phyloP scores from a whole-genome alignment of 2,329 filamentous ascomycete genomes.

The Phialocephala subalpina region DNA sequence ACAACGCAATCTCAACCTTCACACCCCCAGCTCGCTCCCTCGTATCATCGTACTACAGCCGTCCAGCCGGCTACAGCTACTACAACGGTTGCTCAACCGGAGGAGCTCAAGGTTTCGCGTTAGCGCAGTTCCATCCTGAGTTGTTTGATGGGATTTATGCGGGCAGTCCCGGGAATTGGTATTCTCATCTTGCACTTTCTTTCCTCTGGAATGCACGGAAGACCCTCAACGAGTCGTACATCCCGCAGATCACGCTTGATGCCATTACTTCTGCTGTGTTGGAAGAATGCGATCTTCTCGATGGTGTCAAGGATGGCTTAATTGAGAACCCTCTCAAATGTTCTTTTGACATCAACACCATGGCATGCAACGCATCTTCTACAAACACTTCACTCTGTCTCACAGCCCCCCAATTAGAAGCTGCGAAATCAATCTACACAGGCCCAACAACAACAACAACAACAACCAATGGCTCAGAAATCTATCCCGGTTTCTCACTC shows the following conservation, averaged over 20 bases:
- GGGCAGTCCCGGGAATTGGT: slow-evolving; percentile 46
- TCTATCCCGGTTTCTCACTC: slow-evolving; percentile 51
- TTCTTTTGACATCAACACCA: slow-evolving; percentile 38
- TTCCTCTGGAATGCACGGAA: slow-evolving; percentile 17
- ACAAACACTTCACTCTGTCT: slow-evolving; percentile 51
- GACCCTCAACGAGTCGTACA: slow-evolving; percentile 17
- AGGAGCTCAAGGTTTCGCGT: slow-evolving; percentile 50
- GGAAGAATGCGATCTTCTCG: slow-evolving; percentile 47
- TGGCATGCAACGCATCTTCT: slow-evolving; percentile 26
- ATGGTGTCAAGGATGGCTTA: slow-evolving; percentile 47
- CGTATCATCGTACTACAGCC: slow-evolving; percentile 42
- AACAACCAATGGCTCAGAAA: slow-evolving; percentile 35
- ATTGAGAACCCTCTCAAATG: slow-evolving; percentile 48
- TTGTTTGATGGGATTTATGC: slow-evolving; percentile 53
- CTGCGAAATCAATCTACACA: slow-evolving; percentile 58
- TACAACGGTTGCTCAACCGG: slow-evolving; percentile 51
- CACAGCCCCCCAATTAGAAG: slow-evolving; percentile 50
- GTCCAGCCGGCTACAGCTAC: slow-evolving; percentile 44
- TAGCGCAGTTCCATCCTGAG: slow-evolving; percentile 48
- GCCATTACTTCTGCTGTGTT: slow-evolving; percentile 41
- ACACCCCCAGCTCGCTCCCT: slow-evolving; percentile 39
- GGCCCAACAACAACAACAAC: slow-evolving; percentile 52
- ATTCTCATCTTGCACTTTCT: slow-evolving; percentile 22
- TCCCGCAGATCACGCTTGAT: slow-evolving; percentile 30
- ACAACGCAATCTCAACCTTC: slow-evolving; percentile 21